A percentile compares a stretch with the other conserved stretches of the same genome.
phyloP scores from a whole-genome alignment of 257 asterid species.

The Oldenlandia corymbosa region DNA sequence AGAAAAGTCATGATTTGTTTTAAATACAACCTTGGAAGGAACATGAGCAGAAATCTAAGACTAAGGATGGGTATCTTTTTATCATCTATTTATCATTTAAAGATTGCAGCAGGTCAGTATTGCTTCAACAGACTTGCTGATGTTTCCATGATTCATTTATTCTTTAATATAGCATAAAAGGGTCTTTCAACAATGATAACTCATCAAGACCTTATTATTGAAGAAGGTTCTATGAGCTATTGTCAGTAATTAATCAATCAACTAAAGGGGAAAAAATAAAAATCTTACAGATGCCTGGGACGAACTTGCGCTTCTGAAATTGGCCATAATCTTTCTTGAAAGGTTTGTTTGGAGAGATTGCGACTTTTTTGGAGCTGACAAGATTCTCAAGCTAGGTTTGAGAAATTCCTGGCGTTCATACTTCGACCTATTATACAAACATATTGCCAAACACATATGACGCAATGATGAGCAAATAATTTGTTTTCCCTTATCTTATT shows the following conservation, averaged over 20 bases:
- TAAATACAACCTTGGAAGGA: too few relatives aligned
- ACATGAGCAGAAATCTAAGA: too few relatives aligned
- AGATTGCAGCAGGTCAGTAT: too few relatives aligned
- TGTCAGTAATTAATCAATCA: too few relatives aligned
- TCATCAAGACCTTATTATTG: neutral
- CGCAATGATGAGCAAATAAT: neutral
- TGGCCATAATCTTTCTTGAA: conserved; percentile 58
- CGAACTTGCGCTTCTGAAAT: conserved; percentile 64
- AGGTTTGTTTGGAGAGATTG: conserved; percentile 63
- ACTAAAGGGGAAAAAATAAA: too few relatives aligned
- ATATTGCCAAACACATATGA: conserved; percentile 12
- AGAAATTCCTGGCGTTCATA: conserved; percentile 86
- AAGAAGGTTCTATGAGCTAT: neutral
- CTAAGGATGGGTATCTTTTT: too few relatives aligned
- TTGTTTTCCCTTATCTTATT: neutral
- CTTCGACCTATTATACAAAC: conserved; percentile 53
- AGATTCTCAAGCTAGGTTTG: conserved; percentile 93
- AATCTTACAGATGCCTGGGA: conserved; percentile 51
- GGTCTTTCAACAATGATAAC: too few relatives aligned
- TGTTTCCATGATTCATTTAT: too few relatives aligned
- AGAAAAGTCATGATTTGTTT: too few relatives aligned
- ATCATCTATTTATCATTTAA: too few relatives aligned
- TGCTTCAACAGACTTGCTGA: too few relatives aligned
- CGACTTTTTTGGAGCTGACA: conserved; percentile 44
- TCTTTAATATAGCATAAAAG: too few relatives aligned